Conservation (phyloP, 2,329 filamentous ascomycete species). For the Aureobasidium leucospermi region DNA sequence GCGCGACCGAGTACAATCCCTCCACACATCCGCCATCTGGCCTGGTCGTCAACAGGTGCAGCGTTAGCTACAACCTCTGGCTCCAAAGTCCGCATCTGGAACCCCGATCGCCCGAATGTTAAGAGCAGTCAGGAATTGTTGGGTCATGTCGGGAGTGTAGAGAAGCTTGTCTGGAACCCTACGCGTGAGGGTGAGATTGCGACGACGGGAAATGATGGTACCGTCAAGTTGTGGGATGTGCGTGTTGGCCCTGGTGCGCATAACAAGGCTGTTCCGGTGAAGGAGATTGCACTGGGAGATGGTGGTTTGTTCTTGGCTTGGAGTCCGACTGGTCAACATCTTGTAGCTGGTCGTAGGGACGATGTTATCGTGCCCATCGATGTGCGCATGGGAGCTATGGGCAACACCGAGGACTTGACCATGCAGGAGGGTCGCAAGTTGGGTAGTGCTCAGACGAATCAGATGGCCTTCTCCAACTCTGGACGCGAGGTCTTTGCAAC, state of each 20-base stretch:
- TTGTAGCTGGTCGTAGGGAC: conserved; percentile 69
- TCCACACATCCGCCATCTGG: conserved; percentile 40
- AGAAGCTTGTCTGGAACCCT: conserved; percentile 73
- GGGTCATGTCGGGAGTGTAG: conserved; percentile 48
- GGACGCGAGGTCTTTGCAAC: conserved; percentile 64
- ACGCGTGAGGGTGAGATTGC: conserved; percentile 69
- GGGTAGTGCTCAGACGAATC: conserved; percentile 52
- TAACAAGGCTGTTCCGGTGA: conserved; percentile 35
- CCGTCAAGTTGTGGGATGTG: conserved; percentile 74
- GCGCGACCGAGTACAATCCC: conserved; percentile 27
- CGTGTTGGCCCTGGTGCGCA: conserved; percentile 46
- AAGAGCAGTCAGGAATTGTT: conserved; percentile 66
- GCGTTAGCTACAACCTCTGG: conserved; percentile 74
- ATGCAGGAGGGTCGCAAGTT: conserved; percentile 14
- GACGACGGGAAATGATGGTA: conserved; percentile 65
- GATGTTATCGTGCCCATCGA: conserved; percentile 28
- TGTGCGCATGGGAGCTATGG: conserved; percentile 19
- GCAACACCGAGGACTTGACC: conserved; percentile 13
- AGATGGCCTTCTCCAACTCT: conserved; percentile 66
- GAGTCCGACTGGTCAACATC: conserved; percentile 61
- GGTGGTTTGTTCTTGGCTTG: conserved; percentile 50
- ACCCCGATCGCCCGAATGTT: conserved; percentile 66
- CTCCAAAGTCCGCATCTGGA: conserved; percentile 71
- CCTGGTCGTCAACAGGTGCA: conserved; percentile 81
- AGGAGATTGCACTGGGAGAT: conserved; percentile 51